Evolutionary conservation across 805 yeast species (phyloP).

Genomic region (Saturnispora halmiae): DNA sequence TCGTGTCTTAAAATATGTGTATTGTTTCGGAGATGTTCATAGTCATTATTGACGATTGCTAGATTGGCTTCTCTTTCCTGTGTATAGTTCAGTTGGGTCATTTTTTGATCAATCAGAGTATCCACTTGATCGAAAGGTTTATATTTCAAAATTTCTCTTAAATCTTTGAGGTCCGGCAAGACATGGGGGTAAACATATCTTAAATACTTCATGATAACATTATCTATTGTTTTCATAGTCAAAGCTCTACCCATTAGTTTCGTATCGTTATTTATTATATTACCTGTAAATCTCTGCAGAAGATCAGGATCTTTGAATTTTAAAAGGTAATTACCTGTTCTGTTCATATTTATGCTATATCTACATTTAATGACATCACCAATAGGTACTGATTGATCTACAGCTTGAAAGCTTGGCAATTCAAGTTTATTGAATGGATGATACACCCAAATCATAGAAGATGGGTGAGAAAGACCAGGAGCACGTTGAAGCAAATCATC

Average conservation of each 20-base stretch:
- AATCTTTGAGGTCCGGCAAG: conserved; percentile 5
- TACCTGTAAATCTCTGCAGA: neutral
- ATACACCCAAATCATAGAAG: neutral
- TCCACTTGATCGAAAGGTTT: neutral
- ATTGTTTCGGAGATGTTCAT: neutral
- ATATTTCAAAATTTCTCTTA: neutral
- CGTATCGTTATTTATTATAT: conserved; percentile 1
- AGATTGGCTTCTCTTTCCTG: neutral
- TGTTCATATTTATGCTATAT: neutral
- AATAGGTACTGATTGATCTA: neutral
- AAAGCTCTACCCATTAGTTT: conserved; percentile 3
- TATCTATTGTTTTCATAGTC: neutral
- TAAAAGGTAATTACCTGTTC: conserved; percentile 3
- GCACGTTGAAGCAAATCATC: neutral
- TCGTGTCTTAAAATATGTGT: too few species aligned
- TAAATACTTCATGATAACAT: neutral
- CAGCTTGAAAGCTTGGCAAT: neutral
- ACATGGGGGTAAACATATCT: neutral
- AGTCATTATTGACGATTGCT: neutral
- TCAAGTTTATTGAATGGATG: conserved; percentile 1
- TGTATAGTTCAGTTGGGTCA: neutral
- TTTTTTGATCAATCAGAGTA: neutral
- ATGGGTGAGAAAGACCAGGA: neutral
- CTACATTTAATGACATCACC: neutral
- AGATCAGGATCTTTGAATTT: neutral